A percentile compares a stretch with the other conserved stretches of the same genome.
Conservation (phyloP, 345 rosid genomes). For the Anastatica hierochuntica region DNA sequence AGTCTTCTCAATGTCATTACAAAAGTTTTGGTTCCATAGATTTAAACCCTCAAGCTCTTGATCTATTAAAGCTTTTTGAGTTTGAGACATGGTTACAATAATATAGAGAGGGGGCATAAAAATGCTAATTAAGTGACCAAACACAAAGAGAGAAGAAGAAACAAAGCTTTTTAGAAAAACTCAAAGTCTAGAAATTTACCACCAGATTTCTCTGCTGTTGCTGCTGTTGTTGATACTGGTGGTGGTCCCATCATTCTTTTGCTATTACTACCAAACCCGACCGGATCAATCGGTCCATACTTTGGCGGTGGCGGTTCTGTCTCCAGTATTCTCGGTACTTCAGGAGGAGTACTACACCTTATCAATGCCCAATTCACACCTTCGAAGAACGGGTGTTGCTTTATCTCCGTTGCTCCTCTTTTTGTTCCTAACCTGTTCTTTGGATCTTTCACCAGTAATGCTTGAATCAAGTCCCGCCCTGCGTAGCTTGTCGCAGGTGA, state of each 20-base stretch:
- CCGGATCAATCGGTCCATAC: constrained; percentile 49
- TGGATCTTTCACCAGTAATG: constrained; percentile 88
- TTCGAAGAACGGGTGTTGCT: constrained; percentile 93
- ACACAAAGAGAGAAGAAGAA: constrained; percentile 1
- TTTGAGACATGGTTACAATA: no score
- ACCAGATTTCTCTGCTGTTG: constrained; percentile 57
- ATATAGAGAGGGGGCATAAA: no score
- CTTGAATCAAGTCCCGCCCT: constrained; percentile 74
- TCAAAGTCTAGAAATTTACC: constrained; percentile 96
- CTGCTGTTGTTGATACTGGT: constrained; percentile 25
- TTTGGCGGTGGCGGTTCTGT: constrained; percentile 55
- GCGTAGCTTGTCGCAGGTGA: constrained; percentile 81
- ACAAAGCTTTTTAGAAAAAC: constrained; percentile 53
- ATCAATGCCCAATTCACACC: constrained; percentile 98
- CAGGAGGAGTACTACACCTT: constrained; percentile 94
- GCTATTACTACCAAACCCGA: constrained; percentile 62
- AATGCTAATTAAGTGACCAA: constrained; percentile 16
- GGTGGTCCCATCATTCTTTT: constrained; percentile 44
- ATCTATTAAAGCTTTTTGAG: no score
- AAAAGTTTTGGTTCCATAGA: constrained; percentile 17
- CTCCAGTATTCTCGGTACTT: constrained; percentile 79
- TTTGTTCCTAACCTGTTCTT: constrained; percentile 85
- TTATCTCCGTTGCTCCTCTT: constrained; percentile 97
- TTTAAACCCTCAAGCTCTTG: no score
- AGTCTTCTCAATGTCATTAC: constrained; percentile 15